Base-by-base conservation (phyloP, 1,139 yeast species). In the Wickerhamomyces sp. region DNA sequence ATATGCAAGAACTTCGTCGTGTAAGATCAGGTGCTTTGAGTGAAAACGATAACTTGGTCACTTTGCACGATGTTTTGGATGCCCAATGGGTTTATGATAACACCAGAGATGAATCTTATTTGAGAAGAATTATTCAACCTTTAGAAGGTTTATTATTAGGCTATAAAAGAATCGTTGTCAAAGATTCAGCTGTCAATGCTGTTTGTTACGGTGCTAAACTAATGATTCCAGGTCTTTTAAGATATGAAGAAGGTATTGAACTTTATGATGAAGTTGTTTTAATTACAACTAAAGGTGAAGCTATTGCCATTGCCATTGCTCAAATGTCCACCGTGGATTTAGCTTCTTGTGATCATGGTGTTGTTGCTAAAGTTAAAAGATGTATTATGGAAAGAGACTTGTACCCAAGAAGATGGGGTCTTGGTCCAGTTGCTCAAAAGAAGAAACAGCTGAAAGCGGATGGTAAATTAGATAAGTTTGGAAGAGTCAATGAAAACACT, bases 381-480 rank as follows among this genome's bases (percentile, higher is more conserved):
- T 90, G 97, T 74, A 92, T 92, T 58, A 92, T 92, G 98, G 98
- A 92, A 73, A 84, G 98, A 73, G 98, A 92, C 66, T 80, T 95
- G 41, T 92, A 92, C 68, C 98, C 98, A 70, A 86, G 98, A 78
- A 84, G 97, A 78, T 92, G 98, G 98, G 98, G 98, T 49, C 73
- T 92, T 58, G 98, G 98, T 56, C 98, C 98, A 58, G 88, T 90
- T 62, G 98, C 98, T 48, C 90, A 87, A 69, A 89, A 88, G 83
- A 92, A 92, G 85, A 92, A 92, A 77, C 96, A 90, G 72, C 73
- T 92, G 76, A 92, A 90, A 78, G 86, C 95, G 42, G 96, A 87
- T 54, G 98, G 98, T 58, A 92, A 92, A 70, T 81, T 92, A 59
- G 98, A 92, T 72, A 88, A 90, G 70, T 92, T 70, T 60, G 98